phyloP scores from a whole-genome alignment of 2,329 filamentous ascomycete species.

The Tolypocladium album region DNA sequence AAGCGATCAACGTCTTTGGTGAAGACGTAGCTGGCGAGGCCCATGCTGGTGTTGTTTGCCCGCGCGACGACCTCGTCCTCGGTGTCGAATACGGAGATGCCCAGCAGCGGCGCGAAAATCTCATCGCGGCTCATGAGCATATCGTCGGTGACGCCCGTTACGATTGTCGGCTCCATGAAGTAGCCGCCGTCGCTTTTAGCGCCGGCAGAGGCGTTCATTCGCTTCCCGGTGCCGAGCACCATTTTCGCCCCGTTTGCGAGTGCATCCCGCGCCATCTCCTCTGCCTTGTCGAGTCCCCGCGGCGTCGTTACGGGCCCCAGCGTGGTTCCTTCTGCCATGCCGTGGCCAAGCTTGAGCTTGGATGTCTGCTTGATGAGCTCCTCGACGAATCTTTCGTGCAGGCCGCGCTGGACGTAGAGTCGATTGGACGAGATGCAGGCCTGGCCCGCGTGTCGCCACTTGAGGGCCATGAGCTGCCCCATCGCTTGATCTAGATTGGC shows the following conservation, averaged over 20 bases:
- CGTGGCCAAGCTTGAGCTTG: slow-evolving; percentile 50
- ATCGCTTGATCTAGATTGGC: slow-evolving; percentile 59
- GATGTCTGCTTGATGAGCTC: slow-evolving; percentile 40
- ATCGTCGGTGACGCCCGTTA: slow-evolving; percentile 53
- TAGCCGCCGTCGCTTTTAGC: slow-evolving; percentile 35
- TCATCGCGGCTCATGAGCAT: slow-evolving; percentile 60
- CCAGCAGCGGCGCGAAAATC: slow-evolving; percentile 62
- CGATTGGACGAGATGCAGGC: slow-evolving; percentile 58
- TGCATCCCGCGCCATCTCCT: slow-evolving; percentile 47
- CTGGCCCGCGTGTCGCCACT: slow-evolving; percentile 64
- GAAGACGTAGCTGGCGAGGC: slow-evolving; percentile 64
- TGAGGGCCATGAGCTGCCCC: slow-evolving; percentile 47
- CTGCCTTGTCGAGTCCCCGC: slow-evolving; percentile 21
- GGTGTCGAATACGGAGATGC: slow-evolving; percentile 56
- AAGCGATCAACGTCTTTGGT: slow-evolving; percentile 31
- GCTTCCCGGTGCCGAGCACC: slow-evolving; percentile 43
- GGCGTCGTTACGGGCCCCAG: slow-evolving; percentile 24
- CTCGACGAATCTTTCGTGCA: slow-evolving; percentile 50
- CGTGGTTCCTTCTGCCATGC: slow-evolving; percentile 28
- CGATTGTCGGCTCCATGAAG: slow-evolving; percentile 60
- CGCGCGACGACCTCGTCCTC: slow-evolving; percentile 59
- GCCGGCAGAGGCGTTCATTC: slow-evolving; percentile 21
- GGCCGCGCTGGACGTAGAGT: slow-evolving; percentile 46
- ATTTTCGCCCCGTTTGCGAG: slow-evolving; percentile 46
- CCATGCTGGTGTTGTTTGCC: slow-evolving; percentile 57